Evolutionary conservation across 495 filamentous ascomycete species (phyloP).

Genomic region (Pseudotulostoma volvatum): DNA sequence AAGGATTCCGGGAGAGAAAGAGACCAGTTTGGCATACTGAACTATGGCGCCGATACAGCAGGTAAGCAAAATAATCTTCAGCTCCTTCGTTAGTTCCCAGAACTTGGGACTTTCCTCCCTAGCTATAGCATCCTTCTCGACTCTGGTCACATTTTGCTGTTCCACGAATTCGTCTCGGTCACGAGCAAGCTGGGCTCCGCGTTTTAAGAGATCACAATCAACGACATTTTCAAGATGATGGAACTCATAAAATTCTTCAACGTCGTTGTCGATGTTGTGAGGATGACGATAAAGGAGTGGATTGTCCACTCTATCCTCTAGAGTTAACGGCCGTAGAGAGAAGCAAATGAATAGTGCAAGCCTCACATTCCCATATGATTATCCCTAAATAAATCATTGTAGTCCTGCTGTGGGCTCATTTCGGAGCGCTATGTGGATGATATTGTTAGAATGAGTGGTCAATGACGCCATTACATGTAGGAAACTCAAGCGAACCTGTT

Average conservation of each 20-base stretch:
- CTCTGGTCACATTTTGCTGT: constrained; percentile 1
- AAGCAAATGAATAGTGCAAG: not conserved
- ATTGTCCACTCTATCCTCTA: constrained; percentile 3
- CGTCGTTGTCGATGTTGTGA: constrained; percentile 3
- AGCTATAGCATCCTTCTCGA: constrained; percentile 7
- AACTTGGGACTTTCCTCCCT: constrained; percentile 7
- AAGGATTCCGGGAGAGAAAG: not conserved
- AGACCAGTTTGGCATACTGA: no score
- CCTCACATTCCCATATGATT: constrained; percentile 5
- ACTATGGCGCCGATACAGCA: constrained; percentile 7
- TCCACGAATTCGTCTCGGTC: constrained; percentile 4
- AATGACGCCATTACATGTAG: no score
- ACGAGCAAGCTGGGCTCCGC: constrained; percentile 5
- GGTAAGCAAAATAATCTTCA: constrained; percentile 6
- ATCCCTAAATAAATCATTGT: constrained; percentile 4
- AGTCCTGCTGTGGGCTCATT: not conserved
- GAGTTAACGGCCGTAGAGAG: not conserved
- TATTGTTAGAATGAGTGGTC: no score
- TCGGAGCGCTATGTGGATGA: no score
- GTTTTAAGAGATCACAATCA: constrained; percentile 4
- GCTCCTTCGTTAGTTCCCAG: constrained; percentile 6
- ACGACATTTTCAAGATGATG: constrained; percentile 5
- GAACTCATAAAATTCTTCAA: constrained; percentile 5
- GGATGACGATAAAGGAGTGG: constrained; percentile 2
- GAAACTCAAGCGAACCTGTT: no score